phyloP scores from a whole-genome alignment of 768 basidiomycete genomes.

The Amyloporia xantha region DNA sequence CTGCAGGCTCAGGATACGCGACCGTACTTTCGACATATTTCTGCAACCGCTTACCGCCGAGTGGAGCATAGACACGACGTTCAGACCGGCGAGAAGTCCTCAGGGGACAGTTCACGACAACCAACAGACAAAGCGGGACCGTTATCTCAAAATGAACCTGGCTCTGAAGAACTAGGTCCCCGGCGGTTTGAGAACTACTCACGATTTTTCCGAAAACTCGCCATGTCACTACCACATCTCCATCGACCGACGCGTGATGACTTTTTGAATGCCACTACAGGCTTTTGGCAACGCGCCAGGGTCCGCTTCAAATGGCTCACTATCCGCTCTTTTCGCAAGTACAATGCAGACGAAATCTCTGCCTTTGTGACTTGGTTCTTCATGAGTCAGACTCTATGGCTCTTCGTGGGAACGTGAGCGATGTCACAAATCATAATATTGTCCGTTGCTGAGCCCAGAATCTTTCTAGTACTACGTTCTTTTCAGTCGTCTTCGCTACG shows the following conservation, averaged over 20 bases:
- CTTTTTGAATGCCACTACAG: conserved; percentile 76
- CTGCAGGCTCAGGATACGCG: background rate
- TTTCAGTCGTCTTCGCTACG: conserved; percentile 86
- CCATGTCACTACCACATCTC: conserved; percentile 67
- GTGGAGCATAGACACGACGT: too few species aligned
- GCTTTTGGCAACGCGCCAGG: conserved; percentile 84
- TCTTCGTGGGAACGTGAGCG: conserved; percentile 86
- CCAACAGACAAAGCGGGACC: too few species aligned
- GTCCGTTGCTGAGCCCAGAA: background rate
- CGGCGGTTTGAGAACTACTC: conserved; percentile 61
- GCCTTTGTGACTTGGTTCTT: conserved; percentile 96
- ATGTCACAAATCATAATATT: conserved; percentile 10
- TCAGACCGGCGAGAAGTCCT: too few species aligned
- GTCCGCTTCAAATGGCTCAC: conserved; percentile 98
- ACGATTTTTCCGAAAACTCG: conserved; percentile 73
- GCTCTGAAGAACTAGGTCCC: background rate
- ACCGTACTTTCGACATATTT: background rate
- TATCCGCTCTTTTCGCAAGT: conserved; percentile 88
- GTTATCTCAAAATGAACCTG: background rate
- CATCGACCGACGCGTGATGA: conserved; percentile 85
- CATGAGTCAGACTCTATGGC: conserved; percentile 94
- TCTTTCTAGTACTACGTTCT: conserved; percentile 76
- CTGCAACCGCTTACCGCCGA: background rate
- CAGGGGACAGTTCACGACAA: too few species aligned
- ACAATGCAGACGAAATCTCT: conserved; percentile 94